Evolutionary conservation across 1,139 yeast species (phyloP).

Genomic region (Magnusiomyces tetraspermus): DNA sequence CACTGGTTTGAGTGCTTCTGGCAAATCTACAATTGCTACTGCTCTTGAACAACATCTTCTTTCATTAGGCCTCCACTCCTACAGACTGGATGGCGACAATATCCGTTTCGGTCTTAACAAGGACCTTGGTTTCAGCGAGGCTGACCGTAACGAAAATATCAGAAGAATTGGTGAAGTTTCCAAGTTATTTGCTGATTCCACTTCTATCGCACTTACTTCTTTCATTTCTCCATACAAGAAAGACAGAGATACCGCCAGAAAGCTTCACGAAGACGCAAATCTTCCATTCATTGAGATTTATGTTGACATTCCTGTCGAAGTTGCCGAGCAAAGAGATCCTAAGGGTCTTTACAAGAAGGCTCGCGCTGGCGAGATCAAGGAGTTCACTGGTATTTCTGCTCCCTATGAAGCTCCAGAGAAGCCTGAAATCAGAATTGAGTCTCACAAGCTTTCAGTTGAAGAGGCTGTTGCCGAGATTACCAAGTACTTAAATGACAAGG

Average conservation of each 20-base stretch:
- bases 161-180: conserved; percentile 92
- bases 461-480: conserved; percentile 68
- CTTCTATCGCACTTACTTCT: conserved; percentile 75
- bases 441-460: conserved; percentile 64
- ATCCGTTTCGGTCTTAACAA: conserved; percentile 89
- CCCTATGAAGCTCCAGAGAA: conserved; percentile 87
- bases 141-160: conserved; percentile 87
- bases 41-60: conserved; percentile 79
- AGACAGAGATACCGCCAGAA: conserved; percentile 80
- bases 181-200: conserved; percentile 83
- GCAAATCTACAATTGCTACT: conserved; percentile 83
- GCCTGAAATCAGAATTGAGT: conserved; percentile 75
- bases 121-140: conserved; percentile 85
- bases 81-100: conserved; percentile 92
- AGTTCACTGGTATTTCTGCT: conserved; percentile 91
- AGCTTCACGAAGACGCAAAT: conserved; percentile 63
- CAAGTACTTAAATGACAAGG: conserved; percentile 53
- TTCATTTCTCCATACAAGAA: conserved; percentile 83
- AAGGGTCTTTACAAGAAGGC: conserved; percentile 95
- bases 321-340: conserved; percentile 95
- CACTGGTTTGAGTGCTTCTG: conserved; percentile 91
- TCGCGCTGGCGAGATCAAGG: conserved; percentile 86
- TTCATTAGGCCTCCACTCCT: conserved; percentile 53
- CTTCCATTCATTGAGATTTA: conserved; percentile 83
- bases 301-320: conserved; percentile 85